phyloP scores from a whole-genome alignment of 768 basidiomycete genomes.

The Tephrocybe rancida region DNA sequence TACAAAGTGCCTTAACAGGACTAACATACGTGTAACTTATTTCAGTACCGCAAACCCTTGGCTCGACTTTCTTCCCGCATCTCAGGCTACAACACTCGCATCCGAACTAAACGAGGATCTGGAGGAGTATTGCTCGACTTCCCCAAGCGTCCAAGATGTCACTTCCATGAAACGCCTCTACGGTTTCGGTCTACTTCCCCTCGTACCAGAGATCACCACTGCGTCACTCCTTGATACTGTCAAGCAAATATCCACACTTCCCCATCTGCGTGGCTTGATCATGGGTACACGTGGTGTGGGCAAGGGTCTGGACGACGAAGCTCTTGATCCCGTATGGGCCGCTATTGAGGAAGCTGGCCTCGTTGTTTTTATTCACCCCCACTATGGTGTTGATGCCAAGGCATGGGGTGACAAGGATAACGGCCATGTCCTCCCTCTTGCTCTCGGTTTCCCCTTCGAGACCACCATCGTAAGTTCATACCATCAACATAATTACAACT shows the following conservation, averaged over 20 bases:
- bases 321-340: slow-evolving; percentile 81
- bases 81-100: slow-evolving; percentile 68
- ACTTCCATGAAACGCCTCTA: slow-evolving; percentile 68
- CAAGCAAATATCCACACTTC: slow-evolving; percentile 61
- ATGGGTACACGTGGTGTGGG: slow-evolving; percentile 83
- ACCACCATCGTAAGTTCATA: slow-evolving; percentile 71
- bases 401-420: slow-evolving; percentile 79
- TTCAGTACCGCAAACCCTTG: slow-evolving; percentile 92
- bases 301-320: slow-evolving; percentile 77
- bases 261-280: slow-evolving; percentile 76
- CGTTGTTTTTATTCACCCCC: slow-evolving; percentile 84
- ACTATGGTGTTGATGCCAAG: slow-evolving; percentile 78
- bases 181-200: slow-evolving; percentile 83
- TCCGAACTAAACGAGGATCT: slow-evolving; percentile 75
- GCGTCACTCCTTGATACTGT: slow-evolving; percentile 63
- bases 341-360: slow-evolving; percentile 70
- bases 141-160: slow-evolving; percentile 44
- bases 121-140: slow-evolving; percentile 75
- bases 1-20: neutral
- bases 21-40: slow-evolving; percentile 1
- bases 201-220: slow-evolving; percentile 66
- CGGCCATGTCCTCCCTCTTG: slow-evolving; percentile 86
- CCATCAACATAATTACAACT: neutral
- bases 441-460: slow-evolving; percentile 89
- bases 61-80: slow-evolving; percentile 82